Base-by-base conservation (phyloP, 169 alveolate species). In the Plasmodium sp. region DNA sequence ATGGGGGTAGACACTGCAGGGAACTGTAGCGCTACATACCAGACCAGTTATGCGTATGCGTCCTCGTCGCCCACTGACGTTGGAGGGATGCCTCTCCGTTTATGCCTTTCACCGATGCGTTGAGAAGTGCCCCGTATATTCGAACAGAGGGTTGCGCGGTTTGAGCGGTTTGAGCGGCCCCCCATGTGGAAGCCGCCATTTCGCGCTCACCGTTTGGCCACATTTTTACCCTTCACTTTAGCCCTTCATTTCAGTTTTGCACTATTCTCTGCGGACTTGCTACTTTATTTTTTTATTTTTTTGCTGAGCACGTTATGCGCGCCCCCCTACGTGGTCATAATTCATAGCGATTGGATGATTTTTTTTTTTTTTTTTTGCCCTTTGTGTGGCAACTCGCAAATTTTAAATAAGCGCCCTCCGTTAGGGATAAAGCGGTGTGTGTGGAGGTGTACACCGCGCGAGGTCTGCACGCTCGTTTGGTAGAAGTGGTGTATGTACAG, bases 261-360 rank as follows among this genome's bases (percentile, higher is more conserved):
- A 81, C 48, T 7, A 82, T 71, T 34, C 9, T 36, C 31, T 56
- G 77, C 12, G 33, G 33, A 56, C 16, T 16, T 14, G 31, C 2
- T 43, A 36, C 58, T 43, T 36, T 82, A 48, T 82, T 48, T 48
- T 84, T 84, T 84, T 73, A 33, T 84, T 62, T 62, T 62, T 62
- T 62, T 31, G 7, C 39, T 72, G 92, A 73, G 75, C 74, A 73
- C 67, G 72, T 58, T 22, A 33, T 14, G 27, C 85, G 36, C 27
- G 92, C 36, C 45, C 71, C 36, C 75, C 34, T 18, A 18, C 12
- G 34, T 62, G 75, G 75, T 62, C 75, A 62, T 62, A 62, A 62
- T 62, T 62, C 75, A 62, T 62, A 62, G n/a, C 27, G 34, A 62
- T 62, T 62, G 75, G 75, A 18, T 22, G 75, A 62, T 62, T 62